A percentile compares a stretch with the other conserved stretches of the same genome.
Conservation (phyloP, 2,329 filamentous ascomycete species). For the Microdochium paspali region DNA sequence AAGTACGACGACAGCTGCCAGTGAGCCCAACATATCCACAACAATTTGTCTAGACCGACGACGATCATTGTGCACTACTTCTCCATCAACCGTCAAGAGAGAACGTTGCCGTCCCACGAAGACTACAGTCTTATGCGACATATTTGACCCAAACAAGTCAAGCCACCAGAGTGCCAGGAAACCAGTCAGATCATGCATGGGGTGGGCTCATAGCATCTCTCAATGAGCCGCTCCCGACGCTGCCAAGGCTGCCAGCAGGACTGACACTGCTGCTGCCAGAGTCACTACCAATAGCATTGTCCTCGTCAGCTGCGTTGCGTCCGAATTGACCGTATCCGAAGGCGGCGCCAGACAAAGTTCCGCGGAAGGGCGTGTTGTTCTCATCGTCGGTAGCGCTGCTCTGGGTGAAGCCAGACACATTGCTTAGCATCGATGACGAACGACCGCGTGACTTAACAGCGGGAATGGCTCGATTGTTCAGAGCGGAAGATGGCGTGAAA, state of each 20-base stretch:
- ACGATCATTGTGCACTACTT: too few species aligned
- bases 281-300: constrained; percentile 22
- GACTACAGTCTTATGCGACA: too few species aligned
- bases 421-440: constrained; percentile 58
- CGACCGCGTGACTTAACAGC: constrained; percentile 39
- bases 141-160: too few species aligned
- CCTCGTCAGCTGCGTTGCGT: constrained; percentile 13
- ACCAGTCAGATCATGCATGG: constrained; percentile 3
- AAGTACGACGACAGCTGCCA: not conserved
- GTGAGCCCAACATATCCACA: not conserved
- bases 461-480: constrained; percentile 19
- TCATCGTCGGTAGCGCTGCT: constrained; percentile 44
- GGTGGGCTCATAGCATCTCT: constrained; percentile 43
- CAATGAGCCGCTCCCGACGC: constrained; percentile 33
- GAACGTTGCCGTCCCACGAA: too few species aligned
- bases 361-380: constrained; percentile 8
- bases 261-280: constrained; percentile 34
- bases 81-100: too few species aligned
- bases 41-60: too few species aligned
- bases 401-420: constrained; percentile 58
- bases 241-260: constrained; percentile 36
- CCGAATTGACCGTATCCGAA: constrained; percentile 17
- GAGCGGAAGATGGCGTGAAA: constrained; percentile 21
- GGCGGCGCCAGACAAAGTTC: constrained; percentile 10
- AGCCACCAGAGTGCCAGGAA: too few species aligned